Evolutionary conservation across 306 rosid species (phyloP), one percentile per base, ranked within the genome.

Genomic region (Cyamopsis tetragonoloba): DNA sequence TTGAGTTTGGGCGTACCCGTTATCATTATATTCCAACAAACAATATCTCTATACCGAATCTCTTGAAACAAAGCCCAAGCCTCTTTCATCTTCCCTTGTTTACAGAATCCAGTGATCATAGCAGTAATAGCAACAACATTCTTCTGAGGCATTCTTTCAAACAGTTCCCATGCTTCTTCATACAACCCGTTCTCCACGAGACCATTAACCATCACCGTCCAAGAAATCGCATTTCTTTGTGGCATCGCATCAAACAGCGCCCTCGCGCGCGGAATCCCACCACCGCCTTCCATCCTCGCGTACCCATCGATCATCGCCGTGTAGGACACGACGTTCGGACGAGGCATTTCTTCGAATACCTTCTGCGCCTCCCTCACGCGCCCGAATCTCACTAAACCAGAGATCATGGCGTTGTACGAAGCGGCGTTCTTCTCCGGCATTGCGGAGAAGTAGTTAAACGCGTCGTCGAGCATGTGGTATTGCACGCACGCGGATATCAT

Each of bases 11-110:
- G 66, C 32, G 2, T 60, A 83, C 88, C 91, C 0, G 82, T 80
- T 54, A 83, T 78, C 81, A 83, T 83, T 68, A 80, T 72, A 77
- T 80, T 86, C 86, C 88, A 86, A 38, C 77, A 83, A 66, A 79
- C 56, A 11, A 62, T 48, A 56, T 86, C 91, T 57, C 68, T 83
- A 57, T 41, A 69, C 3, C n/a, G 53, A 24, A 80, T 75, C 27
- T 55, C 63, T 38, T 78, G 78, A 71, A 86, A 86, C 57, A 83
- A 78, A 48, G 5, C 8, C 46, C 80, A 64, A 5, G 91, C 91
- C 3, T 78, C 71, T 2, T 78, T 79, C 72, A 83, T 17, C 58
- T 48, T 82, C 55, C 86, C 84, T 44, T 78, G 70, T 68, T 78
- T 83, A 79, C 77, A 80, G 54, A 65, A 83, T 6, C 88, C 88